Conservation (phyloP, 1,139 yeast species). For the Kodamaea alishanica region DNA sequence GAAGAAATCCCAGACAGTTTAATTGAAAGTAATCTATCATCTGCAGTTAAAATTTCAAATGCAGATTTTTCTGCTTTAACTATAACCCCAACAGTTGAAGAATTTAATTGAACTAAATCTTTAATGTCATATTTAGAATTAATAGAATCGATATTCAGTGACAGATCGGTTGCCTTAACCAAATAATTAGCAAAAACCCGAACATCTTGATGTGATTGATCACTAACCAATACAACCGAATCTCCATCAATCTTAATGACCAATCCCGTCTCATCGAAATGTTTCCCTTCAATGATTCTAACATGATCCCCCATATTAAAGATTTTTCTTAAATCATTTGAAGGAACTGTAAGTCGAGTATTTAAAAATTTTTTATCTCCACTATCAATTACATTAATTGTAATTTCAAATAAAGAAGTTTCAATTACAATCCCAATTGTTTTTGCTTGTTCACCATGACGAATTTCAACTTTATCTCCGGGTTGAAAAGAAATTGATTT, state of each 20-base stretch:
- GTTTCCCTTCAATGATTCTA: constrained; percentile 87
- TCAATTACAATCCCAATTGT: constrained; percentile 76
- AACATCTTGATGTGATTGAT: constrained; percentile 81
- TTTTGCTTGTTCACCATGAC: constrained; percentile 91
- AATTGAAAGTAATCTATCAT: constrained; percentile 70
- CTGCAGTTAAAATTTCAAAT: constrained; percentile 77
- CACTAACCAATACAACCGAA: constrained; percentile 84
- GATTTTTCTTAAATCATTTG: constrained; percentile 75
- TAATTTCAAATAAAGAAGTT: constrained; percentile 61
- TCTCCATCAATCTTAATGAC: constrained; percentile 81
- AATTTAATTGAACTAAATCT: constrained; percentile 85
- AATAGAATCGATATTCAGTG: constrained; percentile 31
- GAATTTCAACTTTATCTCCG: constrained; percentile 90
- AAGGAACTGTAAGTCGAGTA: constrained; percentile 64
- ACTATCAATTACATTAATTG: constrained; percentile 52
- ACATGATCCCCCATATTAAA: constrained; percentile 94
- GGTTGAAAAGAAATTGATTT: constrained; percentile 67
- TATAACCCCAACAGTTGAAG: constrained; percentile 84
- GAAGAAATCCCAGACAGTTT: constrained; percentile 79
- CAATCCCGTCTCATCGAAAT: constrained; percentile 90
- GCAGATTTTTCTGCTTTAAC: constrained; percentile 85
- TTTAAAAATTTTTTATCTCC: constrained; percentile 48
- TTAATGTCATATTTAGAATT: constrained; percentile 79
- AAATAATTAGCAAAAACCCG: constrained; percentile 89
- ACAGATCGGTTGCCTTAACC: constrained; percentile 74